These are phyloP conservation scores for Ceratocystis colombiana DNA, from an alignment of 2,329 filamentous ascomycete species.

Conservation along the genomic window DNA sequence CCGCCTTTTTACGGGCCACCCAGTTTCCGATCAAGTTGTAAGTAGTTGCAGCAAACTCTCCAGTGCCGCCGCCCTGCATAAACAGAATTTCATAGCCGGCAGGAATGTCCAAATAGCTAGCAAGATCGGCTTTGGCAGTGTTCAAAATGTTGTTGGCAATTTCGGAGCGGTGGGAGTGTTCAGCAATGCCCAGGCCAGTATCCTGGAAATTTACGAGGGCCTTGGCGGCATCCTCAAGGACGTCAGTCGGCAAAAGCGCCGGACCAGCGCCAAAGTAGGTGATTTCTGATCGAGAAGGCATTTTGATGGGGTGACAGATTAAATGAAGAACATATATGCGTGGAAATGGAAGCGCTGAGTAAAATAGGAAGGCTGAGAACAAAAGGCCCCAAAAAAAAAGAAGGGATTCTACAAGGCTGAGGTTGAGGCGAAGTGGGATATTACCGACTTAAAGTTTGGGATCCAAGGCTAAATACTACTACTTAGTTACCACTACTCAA, in stretches of 20 bases:
- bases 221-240: slow-evolving; percentile 65
- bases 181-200: slow-evolving; percentile 74
- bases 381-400: background rate
- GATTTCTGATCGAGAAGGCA: slow-evolving; percentile 65
- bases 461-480: too few relatives aligned
- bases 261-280: slow-evolving; percentile 87
- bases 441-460: background rate
- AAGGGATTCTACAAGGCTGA: background rate
- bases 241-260: slow-evolving; percentile 69
- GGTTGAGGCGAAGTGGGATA: background rate
- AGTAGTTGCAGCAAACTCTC: slow-evolving; percentile 71
- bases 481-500: background rate
- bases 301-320: slow-evolving; percentile 30
- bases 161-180: slow-evolving; percentile 79
- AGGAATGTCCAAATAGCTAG: slow-evolving; percentile 67
- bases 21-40: slow-evolving; percentile 79
- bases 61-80: slow-evolving; percentile 76
- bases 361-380: slow-evolving; percentile 11
- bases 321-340: background rate
- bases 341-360: background rate
- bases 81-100: slow-evolving; percentile 81
- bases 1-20: slow-evolving; percentile 58
- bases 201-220: slow-evolving; percentile 73
- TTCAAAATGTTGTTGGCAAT: slow-evolving; percentile 70
- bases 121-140: slow-evolving; percentile 64